A percentile compares a stretch with the other conserved stretches of the same genome.
These are phyloP conservation scores for Penicillium coffeae DNA, from an alignment of 495 filamentous ascomycete species.

Conservation along the genomic window DNA sequence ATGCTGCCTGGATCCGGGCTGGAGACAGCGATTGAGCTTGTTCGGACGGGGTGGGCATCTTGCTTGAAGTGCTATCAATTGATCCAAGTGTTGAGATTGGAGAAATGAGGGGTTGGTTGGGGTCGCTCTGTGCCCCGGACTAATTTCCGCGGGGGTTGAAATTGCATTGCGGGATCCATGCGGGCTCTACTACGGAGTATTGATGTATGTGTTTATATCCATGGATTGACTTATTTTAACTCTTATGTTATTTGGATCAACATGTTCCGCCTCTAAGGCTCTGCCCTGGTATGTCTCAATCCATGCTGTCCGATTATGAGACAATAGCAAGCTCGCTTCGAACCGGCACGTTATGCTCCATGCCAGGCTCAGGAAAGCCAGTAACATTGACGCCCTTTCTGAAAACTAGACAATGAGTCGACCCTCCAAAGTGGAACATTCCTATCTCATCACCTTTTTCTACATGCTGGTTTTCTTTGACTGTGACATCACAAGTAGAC, in stretches of 20 bases:
- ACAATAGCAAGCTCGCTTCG: slow-evolving; percentile 48
- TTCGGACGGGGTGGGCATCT: slow-evolving; percentile 26
- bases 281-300: too few relatives aligned
- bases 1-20: slow-evolving; percentile 62
- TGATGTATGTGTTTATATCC: too few relatives aligned
- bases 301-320: slow-evolving; percentile 1
- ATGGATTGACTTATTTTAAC: too few relatives aligned
- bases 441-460: slow-evolving; percentile 64
- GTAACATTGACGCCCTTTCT: slow-evolving; percentile 24
- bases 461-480: slow-evolving; percentile 56
- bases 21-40: slow-evolving; percentile 61
- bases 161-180: too few relatives aligned
- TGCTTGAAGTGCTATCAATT: too few relatives aligned
- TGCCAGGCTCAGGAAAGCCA: slow-evolving; percentile 48
- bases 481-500: slow-evolving; percentile 63
- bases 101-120: too few relatives aligned
- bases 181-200: too few relatives aligned
- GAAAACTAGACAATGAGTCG: slow-evolving; percentile 61
- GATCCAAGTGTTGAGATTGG: too few relatives aligned
- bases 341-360: slow-evolving; percentile 55
- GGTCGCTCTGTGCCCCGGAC: too few relatives aligned
- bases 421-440: slow-evolving; percentile 75
- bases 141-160: too few relatives aligned
- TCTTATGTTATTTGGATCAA: too few relatives aligned
- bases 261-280: too few relatives aligned